Percentiles rank a stretch among this genome's conserved stretches.
Evolutionary conservation across 306 rosid species (phyloP).

Genomic region (Rosa chinensis): DNA sequence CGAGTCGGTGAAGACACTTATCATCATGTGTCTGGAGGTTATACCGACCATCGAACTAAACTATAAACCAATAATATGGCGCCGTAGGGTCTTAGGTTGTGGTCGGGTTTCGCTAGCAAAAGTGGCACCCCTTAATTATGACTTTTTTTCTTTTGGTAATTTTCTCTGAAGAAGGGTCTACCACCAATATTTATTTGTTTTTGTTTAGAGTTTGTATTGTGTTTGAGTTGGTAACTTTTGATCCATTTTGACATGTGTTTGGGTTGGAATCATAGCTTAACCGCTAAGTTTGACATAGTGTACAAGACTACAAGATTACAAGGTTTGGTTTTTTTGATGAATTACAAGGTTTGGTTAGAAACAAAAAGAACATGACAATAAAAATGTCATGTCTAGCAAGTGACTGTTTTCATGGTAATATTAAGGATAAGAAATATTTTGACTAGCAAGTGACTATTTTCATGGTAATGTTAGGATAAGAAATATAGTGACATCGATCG

Average conservation of each 20-base stretch:
- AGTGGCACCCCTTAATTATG: no score
- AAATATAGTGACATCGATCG: background rate
- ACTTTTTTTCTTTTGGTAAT: background rate
- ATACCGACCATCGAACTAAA: no score
- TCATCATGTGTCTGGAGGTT: no score
- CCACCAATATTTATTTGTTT: background rate
- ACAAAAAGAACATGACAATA: background rate
- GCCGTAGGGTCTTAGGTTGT: no score
- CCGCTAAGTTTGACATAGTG: background rate
- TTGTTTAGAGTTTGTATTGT: background rate
- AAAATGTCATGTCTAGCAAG: background rate
- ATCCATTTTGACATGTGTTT: background rate
- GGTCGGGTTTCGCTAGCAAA: no score
- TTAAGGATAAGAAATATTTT: background rate
- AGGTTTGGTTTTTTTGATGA: background rate
- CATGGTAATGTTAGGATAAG: background rate
- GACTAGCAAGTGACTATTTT: background rate
- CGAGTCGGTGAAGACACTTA: no score
- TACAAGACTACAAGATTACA: background rate
- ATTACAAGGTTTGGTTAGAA: background rate
- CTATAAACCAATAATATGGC: no score
- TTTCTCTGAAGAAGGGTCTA: background rate
- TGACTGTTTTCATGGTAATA: background rate
- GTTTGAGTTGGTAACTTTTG: background rate
- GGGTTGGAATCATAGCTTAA: background rate